Evolutionary conservation across 106 monocot species (phyloP), one percentile per base, ranked within the genome.

Genomic region (Triglochin maritima): DNA sequence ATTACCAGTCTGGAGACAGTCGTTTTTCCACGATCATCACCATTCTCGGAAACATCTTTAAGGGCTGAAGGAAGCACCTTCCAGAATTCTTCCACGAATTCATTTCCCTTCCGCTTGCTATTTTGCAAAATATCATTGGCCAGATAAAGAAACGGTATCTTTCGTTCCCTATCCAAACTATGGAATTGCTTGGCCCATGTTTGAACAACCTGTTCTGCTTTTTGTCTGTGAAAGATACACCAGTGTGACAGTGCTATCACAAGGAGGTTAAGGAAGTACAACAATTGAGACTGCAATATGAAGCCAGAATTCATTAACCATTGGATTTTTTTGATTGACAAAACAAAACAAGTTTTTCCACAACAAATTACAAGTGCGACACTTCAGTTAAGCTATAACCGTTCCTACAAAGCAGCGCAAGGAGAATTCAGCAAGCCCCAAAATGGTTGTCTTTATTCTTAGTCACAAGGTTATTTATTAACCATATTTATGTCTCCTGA

Each of bases 111-210:
- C 4, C 85, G 85, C 60, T 57, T 86, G 69, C 92, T 98, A 67
- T 98, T 98, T 71, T 98, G 96, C 63, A 98, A 70, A 56, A 98
- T 92, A 62, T 98, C 96, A 81, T 98, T 98, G 51, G 96, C 96
- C 62, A 98, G 81, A 76, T 98, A 98, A 5, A 98, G 75, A 56
- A 84, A 82, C 4, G 88, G 75, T 41, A 82, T 74, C 74, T 86
- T 92, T 52, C 81, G 85, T 7, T 98, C 96, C 81, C 86, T 88
- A 13, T 76, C 71, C 6, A 84, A 82, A 57, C 64, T 82, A 57
- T 84, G 84, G 75, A 98, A 98, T 69, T 92, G 92, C 66, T 82
- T 88, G 42, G 78, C 84, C 96, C 96, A 98, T 79, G 96, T 92
- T n/a, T 88, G 83, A 63, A 92, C 91, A 47, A 98, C 90, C 64